Evolutionary conservation across 352 stramenopile species (phyloP), one percentile per base, ranked within the genome.

Genomic region (Phytophthora pseudosyringae): DNA sequence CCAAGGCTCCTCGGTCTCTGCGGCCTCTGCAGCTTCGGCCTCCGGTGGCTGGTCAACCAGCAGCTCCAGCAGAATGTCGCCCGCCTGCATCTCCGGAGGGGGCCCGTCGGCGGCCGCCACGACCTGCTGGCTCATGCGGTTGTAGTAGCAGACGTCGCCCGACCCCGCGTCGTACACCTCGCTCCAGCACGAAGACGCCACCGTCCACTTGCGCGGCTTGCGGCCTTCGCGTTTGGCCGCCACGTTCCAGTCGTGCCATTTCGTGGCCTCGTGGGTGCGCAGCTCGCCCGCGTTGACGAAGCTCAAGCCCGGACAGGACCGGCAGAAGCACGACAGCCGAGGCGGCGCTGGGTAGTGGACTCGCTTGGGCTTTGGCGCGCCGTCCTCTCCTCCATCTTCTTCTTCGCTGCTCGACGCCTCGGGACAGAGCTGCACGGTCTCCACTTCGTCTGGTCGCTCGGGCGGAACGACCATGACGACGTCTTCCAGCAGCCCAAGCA

Each of bases 231-330:
- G 49, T 16, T 90, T 81, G 6, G 79, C 71, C 36, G 63, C 7
- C 9, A 81, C 16, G 50, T 94, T 94, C 82, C 80, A 91, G n/a
- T 58, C 74, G 48, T 94, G 86, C 86, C 86, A 94, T 58, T 90
- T 89, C n/a, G 83, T 91, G 33, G 71, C 67, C 54, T 91, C 81
- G 56, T 94, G 86, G 8, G 75, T 78, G 28, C 59, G 52, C 5
- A 94, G 67, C 46, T 94, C 86, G 13, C 58, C 43, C 2, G 63
- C 57, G n/a, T 81, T 87, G n/a, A 67, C 73, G 64, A 85, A 94
- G 47, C 75, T 93, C 41, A 90, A 67, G 31, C 83, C 83, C 1
- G 83, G 81, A 50, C 82, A 94, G 12, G 82, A 33, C 1, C 82
- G 82, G 49, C 86, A 94, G 44, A 81, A 79, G 64, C 64, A 86